Base-by-base conservation (phyloP, 805 yeast species). In the Ogataea populi-albae region DNA sequence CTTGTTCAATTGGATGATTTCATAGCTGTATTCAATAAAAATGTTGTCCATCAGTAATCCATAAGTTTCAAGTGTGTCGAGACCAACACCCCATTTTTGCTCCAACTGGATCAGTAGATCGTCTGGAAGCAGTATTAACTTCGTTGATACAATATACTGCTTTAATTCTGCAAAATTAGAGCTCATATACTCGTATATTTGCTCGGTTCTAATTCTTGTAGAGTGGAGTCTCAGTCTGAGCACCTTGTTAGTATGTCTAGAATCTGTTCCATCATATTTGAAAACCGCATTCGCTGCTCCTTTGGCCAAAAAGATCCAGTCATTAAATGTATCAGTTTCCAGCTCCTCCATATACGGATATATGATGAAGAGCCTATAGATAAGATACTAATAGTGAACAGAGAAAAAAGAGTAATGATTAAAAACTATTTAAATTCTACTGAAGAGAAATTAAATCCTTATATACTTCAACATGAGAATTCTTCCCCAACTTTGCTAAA, bases 391-490 rank as follows among this genome's bases (percentile, higher is more conserved):
- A 6, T n/a, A 10, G 3, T 19, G 22, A 11, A 8, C 11, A 12
- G 7, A 30, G 14, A 21, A 33, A 17, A 34, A 19, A 24, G 10
- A 21, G 23, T 21, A 11, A 21, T 21, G 11, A 21, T 9, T 9
- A 21, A 21, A 21, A 11, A 11, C 11, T 9, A 6, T 11, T 27
- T n/a, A 14, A 8, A 18, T 12, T 25, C 35, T 29, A 58, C 34
- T 57, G 49, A 47, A 59, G 38, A 20, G 59, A 46, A 23, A 59
- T 59, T 30, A 84, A 56, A 54, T 83, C 91, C 43, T 73, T 73
- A 79, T 87, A 83, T 6, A 81, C 63, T 23, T 81, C 87, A 34
- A 68, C 66, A 30, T 73, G 68, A 1, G 76, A 71, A 41, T 68
- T 70, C 48, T 75, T 76, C 2, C 83, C 77, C 6, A 79, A 74